phyloP scores from a whole-genome alignment of 2,329 filamentous ascomycete species.

The Clonostachys rhizophaga region DNA sequence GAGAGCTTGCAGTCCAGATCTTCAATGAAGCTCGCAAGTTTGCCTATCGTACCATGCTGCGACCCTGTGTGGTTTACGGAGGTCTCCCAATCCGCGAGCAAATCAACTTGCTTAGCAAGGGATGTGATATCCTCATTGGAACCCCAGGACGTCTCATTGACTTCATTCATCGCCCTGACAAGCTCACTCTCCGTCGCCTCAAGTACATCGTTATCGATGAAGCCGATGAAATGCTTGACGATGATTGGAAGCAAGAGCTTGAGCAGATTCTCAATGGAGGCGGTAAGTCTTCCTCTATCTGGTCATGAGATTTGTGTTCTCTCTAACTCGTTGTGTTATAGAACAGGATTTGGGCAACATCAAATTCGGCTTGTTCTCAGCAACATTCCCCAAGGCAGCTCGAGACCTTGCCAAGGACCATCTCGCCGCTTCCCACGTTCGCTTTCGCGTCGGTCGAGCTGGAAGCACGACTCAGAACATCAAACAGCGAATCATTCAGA shows the following conservation, averaged over 20 bases:
- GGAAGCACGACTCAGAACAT: conserved; percentile 83
- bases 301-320: conserved; percentile 1
- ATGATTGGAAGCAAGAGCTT: conserved; percentile 75
- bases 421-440: conserved; percentile 68
- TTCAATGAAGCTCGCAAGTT: conserved; percentile 91
- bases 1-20: conserved; percentile 89
- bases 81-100: conserved; percentile 71
- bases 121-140: conserved; percentile 85
- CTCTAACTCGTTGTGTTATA: conserved; percentile 33
- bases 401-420: conserved; percentile 74
- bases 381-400: conserved; percentile 81
- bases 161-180: conserved; percentile 67
- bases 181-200: conserved; percentile 70
- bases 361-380: conserved; percentile 82
- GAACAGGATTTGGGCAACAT: conserved; percentile 67
- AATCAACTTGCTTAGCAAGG: conserved; percentile 67
- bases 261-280: conserved; percentile 73
- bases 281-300: conserved; percentile 49
- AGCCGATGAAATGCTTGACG: conserved; percentile 84
- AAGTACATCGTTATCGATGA: conserved; percentile 86
- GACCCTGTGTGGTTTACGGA: conserved; percentile 85
- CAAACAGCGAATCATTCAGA: conserved; percentile 67
- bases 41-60: conserved; percentile 92
- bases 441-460: conserved; percentile 80
- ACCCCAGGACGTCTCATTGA: conserved; percentile 84